Evolutionary conservation across 805 yeast genomes (phyloP).

Genomic region (Saccharomycopsis guyanensis): DNA sequence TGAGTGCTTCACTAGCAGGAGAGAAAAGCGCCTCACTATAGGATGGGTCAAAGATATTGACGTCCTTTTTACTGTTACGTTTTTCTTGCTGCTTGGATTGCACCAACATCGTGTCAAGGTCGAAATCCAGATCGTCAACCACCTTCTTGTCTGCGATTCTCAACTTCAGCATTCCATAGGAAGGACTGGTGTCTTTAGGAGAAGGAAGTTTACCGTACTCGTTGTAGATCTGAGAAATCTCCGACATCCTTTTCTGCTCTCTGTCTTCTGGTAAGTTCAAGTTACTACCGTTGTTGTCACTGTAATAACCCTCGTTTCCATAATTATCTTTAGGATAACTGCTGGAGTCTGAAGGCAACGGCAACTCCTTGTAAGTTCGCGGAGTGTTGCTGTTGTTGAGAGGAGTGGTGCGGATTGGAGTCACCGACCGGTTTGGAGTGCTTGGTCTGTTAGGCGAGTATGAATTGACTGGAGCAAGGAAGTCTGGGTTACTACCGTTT

Average conservation of each 20-base stretch:
- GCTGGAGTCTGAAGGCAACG: slow-evolving; percentile 2
- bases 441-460: neutral
- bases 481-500: slow-evolving; percentile 1
- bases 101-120: slow-evolving; percentile 12
- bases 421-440: neutral
- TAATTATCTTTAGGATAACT: neutral
- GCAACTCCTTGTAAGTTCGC: neutral
- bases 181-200: neutral
- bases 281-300: neutral
- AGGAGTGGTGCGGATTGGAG: slow-evolving; percentile 1
- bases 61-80: slow-evolving; percentile 10
- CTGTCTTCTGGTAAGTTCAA: neutral
- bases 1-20: slow-evolving; percentile 13
- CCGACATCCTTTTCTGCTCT: slow-evolving; percentile 24
- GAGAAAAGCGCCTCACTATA: slow-evolving; percentile 17
- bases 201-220: slow-evolving; percentile 27
- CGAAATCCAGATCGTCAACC: slow-evolving; percentile 20
- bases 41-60: slow-evolving; percentile 21
- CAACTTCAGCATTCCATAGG: neutral
- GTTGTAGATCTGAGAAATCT: slow-evolving; percentile 28
- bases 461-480: neutral
- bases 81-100: slow-evolving; percentile 7
- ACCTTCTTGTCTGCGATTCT: slow-evolving; percentile 11
- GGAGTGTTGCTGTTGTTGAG: neutral
- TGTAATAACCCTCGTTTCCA: neutral